Conservation (phyloP, 2,329 filamentous ascomycete genomes). For the Fusarium secorum region DNA sequence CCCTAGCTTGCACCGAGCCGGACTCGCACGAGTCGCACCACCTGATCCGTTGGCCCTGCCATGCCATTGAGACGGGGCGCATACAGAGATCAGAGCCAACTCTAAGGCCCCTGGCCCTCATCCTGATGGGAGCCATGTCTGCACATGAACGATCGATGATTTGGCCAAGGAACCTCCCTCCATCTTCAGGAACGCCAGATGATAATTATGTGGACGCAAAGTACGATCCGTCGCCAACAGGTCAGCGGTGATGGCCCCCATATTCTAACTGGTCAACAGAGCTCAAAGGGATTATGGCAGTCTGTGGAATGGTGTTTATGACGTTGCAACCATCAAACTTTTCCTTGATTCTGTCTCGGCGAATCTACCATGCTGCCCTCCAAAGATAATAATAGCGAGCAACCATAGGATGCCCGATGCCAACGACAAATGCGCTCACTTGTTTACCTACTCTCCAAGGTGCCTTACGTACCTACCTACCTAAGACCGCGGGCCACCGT, state of each 20-base stretch:
- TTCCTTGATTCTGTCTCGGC: conserved; percentile 3
- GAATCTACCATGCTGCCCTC: not conserved
- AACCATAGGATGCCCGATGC: not conserved
- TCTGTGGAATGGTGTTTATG: not conserved
- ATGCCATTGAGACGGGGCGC: not conserved
- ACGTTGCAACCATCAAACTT: not conserved
- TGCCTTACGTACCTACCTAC: not conserved
- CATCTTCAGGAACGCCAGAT: not conserved
- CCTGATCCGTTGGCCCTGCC: conserved; percentile 24
- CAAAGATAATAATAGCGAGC: not conserved
- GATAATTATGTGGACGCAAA: not conserved
- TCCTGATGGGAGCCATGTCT: not conserved
- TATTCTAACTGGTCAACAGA: not conserved
- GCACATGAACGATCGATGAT: not conserved
- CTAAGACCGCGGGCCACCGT: not conserved
- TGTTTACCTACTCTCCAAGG: not conserved
- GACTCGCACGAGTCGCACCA: conserved; percentile 39
- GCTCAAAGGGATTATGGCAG: not conserved
- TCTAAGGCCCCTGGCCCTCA: not conserved
- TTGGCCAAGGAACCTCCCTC: not conserved
- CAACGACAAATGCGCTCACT: not conserved
- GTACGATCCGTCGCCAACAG: not conserved
- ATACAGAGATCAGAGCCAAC: not conserved
- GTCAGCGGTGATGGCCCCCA: not conserved
- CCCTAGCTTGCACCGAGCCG: conserved; percentile 31